Evolutionary conservation across 2,329 filamentous ascomycete species (phyloP), one percentile per base, ranked within the genome.

Genomic region (Fusarium equiseti): DNA sequence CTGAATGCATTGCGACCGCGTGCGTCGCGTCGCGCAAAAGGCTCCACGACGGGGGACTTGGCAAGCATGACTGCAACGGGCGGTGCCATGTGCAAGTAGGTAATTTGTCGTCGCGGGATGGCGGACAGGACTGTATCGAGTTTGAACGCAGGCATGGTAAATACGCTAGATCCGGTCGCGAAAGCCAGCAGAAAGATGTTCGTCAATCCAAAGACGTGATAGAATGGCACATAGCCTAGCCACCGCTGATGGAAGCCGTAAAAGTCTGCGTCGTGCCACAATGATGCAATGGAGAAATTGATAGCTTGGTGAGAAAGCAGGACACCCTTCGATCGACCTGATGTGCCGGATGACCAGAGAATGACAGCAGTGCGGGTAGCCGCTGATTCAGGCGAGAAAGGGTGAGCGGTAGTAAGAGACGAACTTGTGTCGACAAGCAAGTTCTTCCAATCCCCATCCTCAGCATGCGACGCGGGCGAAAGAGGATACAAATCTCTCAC

Each of bases 301-400:
- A 83, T 89, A 63, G 92, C 92, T 61, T 83, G 82, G 77, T 94
- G 91, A 4, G 89, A 89, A 56, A 94, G 88, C 74, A 91, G 86
- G 2, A 94, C 92, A 40, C 92, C 92, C 77, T 94, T 94, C 15
- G 92, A 91, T 1, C 91, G 83, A 2, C 92, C 92, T 0, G 92
- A 94, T 0, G 90, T 92, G 15, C 91, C 87, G 1, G 86, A 89
- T 0, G 81, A 83, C 82, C 82, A 83, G 54, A 83, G 77, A 50
- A 83, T 81, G 2, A 83, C 72, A 43, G 81, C 82, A 4, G 88
- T 90, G 76, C 92, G 92, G 71, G 90, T 90, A 8, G 45, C 18
- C 1, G 77, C 68, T 15, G 72, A 77, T 26, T 69, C 63, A 12
- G 73, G 45, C 1, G 73, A 75, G 63, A 86, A 82, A 13, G 81